Conservation (phyloP, 352 stramenopile genomes). For the Pythium dissotocum region DNA sequence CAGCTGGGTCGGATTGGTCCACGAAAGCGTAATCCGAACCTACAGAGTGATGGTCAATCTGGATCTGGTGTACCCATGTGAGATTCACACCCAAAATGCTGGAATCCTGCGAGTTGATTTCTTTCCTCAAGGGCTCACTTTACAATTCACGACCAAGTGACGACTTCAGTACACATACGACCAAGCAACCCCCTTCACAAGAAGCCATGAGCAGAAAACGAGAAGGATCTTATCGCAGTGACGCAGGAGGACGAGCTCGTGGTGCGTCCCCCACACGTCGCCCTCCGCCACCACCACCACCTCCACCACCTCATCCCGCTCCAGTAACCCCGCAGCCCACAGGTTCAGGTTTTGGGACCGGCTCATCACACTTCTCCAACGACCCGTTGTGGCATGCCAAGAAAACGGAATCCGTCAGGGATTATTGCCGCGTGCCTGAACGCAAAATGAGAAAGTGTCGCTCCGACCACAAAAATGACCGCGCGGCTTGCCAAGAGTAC, state of each 20-base stretch:
- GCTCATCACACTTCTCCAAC: not conserved
- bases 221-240: not conserved
- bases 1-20: not conserved
- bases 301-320: not conserved
- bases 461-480: not conserved
- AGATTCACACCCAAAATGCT: no score
- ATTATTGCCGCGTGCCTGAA: not conserved
- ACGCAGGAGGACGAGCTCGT: not conserved
- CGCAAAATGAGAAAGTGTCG: not conserved
- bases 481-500: not conserved
- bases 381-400: not conserved
- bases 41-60: not conserved
- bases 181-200: not conserved
- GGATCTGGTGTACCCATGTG: not conserved
- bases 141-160: not conserved
- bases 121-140: not conserved
- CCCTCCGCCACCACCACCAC: not conserved
- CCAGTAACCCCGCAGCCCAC: no score
- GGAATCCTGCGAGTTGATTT: no score
- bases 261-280: not conserved
- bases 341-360: no score
- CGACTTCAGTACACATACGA: not conserved
- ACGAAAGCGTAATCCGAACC: not conserved
- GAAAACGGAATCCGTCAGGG: not conserved
- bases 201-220: not conserved